Percentiles rank a stretch among this genome's conserved stretches.
Conservation (phyloP, 2,329 filamentous ascomycete species). For the Ustulina deusta region DNA sequence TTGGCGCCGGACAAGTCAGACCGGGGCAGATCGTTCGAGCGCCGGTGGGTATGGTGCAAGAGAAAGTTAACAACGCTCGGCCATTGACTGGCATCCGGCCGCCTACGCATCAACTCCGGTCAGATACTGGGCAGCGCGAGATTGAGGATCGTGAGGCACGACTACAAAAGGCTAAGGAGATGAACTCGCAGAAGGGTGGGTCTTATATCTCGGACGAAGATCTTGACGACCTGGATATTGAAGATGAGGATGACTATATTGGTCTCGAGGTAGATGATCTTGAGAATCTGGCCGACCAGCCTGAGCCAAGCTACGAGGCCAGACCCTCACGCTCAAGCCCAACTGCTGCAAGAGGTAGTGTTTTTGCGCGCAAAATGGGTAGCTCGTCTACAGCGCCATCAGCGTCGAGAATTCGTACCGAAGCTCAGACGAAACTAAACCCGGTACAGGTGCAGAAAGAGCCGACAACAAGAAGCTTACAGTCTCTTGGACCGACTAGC, state of each 20-base stretch:
- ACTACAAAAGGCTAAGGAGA: constrained; percentile 52
- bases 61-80: constrained; percentile 60
- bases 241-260: constrained; percentile 38
- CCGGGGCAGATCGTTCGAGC: constrained; percentile 60
- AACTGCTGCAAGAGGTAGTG: constrained; percentile 16
- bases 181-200: constrained; percentile 43
- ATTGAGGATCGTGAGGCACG: constrained; percentile 55
- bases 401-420: constrained; percentile 20
- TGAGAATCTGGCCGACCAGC: constrained; percentile 40
- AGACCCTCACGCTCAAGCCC: neutral
- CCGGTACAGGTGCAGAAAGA: constrained; percentile 10
- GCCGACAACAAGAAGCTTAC: constrained; percentile 8
- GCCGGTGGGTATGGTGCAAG: constrained; percentile 66
- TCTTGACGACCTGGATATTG: constrained; percentile 51
- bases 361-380: constrained; percentile 32
- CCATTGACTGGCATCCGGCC: constrained; percentile 42
- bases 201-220: constrained; percentile 58
- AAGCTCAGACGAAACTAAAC: constrained; percentile 21
- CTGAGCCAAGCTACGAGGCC: constrained; percentile 23
- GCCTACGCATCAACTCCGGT: constrained; percentile 23
- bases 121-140: constrained; percentile 39
- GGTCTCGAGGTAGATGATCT: constrained; percentile 44
- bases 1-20: constrained; percentile 51
- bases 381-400: constrained; percentile 1
- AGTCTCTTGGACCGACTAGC: constrained; percentile 17